Evolutionary conservation across 805 yeast species (phyloP).

Genomic region (Lipomyces yamanashiensis): DNA sequence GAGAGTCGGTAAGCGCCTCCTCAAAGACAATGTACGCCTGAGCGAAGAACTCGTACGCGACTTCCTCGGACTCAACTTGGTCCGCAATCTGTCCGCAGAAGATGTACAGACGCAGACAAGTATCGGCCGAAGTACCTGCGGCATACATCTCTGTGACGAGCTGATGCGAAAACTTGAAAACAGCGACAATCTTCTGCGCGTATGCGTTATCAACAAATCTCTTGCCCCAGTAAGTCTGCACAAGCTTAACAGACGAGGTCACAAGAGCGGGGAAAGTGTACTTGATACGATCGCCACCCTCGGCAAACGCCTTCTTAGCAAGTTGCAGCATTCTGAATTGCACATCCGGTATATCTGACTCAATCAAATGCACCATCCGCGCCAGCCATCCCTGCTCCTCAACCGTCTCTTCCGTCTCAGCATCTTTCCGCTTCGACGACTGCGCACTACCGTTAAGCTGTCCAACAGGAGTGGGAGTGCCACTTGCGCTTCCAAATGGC

Average conservation of each 20-base stretch:
- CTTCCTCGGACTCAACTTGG: constrained; percentile 69
- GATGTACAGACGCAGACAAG: constrained; percentile 54
- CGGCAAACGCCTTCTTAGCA: constrained; percentile 56
- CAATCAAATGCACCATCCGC: constrained; percentile 68
- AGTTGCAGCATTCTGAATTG: constrained; percentile 54
- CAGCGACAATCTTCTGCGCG: constrained; percentile 48
- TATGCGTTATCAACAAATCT: constrained; percentile 38
- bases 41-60: constrained; percentile 84
- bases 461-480: background rate
- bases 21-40: constrained; percentile 88
- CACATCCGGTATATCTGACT: constrained; percentile 53
- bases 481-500: constrained; percentile 39
- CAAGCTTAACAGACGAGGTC: constrained; percentile 60
- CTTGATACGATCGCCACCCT: constrained; percentile 60
- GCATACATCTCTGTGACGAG: constrained; percentile 66
- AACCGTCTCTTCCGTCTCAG: constrained; percentile 49
- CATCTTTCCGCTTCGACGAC: constrained; percentile 31
- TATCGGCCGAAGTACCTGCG: constrained; percentile 47
- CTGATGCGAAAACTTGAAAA: constrained; percentile 76
- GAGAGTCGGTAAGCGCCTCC: constrained; percentile 58
- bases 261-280: constrained; percentile 80
- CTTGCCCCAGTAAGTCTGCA: constrained; percentile 53
- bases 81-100: constrained; percentile 79
- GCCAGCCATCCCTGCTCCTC: constrained; percentile 53
- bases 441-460: constrained; percentile 8